Percentiles rank a stretch among this genome's conserved stretches.
Conservation (phyloP, 345 rosid species). For the Conringia planisiliqua region DNA sequence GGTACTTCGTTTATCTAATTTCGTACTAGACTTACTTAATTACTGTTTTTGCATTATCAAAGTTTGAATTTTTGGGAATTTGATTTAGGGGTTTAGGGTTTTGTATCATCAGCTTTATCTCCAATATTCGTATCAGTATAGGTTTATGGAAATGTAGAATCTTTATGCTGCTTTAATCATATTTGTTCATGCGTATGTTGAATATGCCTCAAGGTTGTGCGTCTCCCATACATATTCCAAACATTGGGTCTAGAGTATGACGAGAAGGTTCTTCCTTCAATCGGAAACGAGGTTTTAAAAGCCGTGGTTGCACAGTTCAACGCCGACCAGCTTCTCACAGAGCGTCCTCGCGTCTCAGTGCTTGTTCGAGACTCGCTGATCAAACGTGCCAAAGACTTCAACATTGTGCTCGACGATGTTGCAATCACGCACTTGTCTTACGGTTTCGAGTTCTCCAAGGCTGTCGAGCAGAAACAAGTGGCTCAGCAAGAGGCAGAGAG, state of each 20-base stretch:
- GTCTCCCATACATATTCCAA: slow-evolving; percentile 80
- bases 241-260: slow-evolving; percentile 93
- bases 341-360: slow-evolving; percentile 92
- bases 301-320: slow-evolving; percentile 97
- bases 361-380: slow-evolving; percentile 70
- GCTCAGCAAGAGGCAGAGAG: slow-evolving; percentile 99
- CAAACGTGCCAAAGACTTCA: slow-evolving; percentile 82
- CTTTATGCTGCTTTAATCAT: not conserved
- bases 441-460: slow-evolving; percentile 88
- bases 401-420: slow-evolving; percentile 86
- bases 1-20: slow-evolving; percentile 31
- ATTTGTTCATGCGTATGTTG: too few relatives aligned
- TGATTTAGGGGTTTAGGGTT: not conserved
- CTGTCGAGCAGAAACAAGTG: slow-evolving; percentile 99
- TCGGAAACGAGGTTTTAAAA: slow-evolving; percentile 95
- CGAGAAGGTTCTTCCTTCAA: slow-evolving; percentile 98
- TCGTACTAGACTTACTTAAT: not conserved
- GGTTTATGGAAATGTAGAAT: not conserved
- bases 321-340: slow-evolving; percentile 99
- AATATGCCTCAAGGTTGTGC: slow-evolving; percentile 43
- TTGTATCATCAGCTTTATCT: not conserved
- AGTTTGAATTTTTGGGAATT: too few relatives aligned
- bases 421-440: slow-evolving; percentile 97
- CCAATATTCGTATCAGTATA: not conserved
- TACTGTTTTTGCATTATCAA: too few relatives aligned